Conservation (phyloP, 148 eudicot genomes). For the Cornus florida region DNA sequence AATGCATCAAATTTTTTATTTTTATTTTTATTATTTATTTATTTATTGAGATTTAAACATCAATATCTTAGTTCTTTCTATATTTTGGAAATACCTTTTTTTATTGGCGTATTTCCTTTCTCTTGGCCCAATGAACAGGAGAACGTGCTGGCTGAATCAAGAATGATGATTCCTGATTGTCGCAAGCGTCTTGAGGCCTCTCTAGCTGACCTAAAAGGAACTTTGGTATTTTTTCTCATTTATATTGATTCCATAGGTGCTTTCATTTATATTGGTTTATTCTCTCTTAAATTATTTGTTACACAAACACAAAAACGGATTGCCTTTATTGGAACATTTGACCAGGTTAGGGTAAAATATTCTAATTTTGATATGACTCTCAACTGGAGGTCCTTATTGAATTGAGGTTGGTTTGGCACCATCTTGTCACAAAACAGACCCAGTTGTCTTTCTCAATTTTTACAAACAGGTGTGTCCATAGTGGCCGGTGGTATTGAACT, state of each 20-base stretch:
- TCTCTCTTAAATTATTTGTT: neutral
- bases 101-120: neutral
- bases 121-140: constrained; percentile 45
- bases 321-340: neutral
- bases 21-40: too few relatives aligned
- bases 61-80: neutral
- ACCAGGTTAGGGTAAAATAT: neutral
- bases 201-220: constrained; percentile 73
- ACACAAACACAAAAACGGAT: neutral
- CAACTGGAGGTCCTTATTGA: too few relatives aligned
- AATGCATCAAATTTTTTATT: neutral
- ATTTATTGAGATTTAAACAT: neutral
- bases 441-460: neutral
- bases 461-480: neutral
- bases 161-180: constrained; percentile 99
- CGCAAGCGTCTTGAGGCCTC: constrained; percentile 84
- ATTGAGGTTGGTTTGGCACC: too few relatives aligned
- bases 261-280: neutral
- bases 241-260: neutral
- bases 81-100: neutral
- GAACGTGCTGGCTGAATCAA: constrained; percentile 90
- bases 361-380: neutral
- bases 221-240: constrained; percentile 43
- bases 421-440: neutral
- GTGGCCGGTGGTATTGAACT: neutral